Evolutionary conservation across 768 basidiomycete genomes (phyloP), one percentile per base, ranked within the genome.

Genomic region (Suillus americanus): DNA sequence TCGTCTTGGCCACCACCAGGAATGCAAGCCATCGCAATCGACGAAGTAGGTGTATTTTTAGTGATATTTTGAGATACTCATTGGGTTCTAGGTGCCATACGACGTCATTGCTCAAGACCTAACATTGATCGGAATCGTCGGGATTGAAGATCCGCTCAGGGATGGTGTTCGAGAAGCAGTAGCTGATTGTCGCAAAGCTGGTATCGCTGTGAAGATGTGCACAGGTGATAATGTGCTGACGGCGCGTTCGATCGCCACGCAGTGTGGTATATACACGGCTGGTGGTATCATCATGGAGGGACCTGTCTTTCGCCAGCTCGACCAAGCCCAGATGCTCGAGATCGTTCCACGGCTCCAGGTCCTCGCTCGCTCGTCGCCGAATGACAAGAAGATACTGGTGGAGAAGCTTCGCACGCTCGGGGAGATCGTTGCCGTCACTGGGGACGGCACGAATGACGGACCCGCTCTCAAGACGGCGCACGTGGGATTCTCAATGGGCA

Each of bases 261-360:
- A 99, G 72, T 99, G 97, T 71, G 95, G 96, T 45, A 98, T 99
- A 74, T 99, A 91, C 79, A 91, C 90, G 20, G 78, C 90, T 3
- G 96, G 96, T 30, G 97, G 97, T 37, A 86, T 99, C 68, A 92
- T 99, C 78, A 98, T 99, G 94, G 97, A 99, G 74, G 96, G 97
- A 0, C 97, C 97, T 0, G 84, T 90, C 5, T 99, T 99, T 84
- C 86, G 97, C 51, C 81, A 89, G 72, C 83, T 99, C 41, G 82
- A 79, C 14, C 83, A 87, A 23, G 68, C 80, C 0, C 90, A 97
- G 67, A 87, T 89, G 76, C 78, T 91, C 45, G 90, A 92, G 54
- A 85, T 98, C 64, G 89, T 95, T 1, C 97, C 97, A 5, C 89
- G 94, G 23, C 82, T 99, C 2, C 97, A 99, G 76, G 95, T 99